phyloP scores from a whole-genome alignment of 2,329 filamentous ascomycete species.

The Exserohilum rostratum region DNA sequence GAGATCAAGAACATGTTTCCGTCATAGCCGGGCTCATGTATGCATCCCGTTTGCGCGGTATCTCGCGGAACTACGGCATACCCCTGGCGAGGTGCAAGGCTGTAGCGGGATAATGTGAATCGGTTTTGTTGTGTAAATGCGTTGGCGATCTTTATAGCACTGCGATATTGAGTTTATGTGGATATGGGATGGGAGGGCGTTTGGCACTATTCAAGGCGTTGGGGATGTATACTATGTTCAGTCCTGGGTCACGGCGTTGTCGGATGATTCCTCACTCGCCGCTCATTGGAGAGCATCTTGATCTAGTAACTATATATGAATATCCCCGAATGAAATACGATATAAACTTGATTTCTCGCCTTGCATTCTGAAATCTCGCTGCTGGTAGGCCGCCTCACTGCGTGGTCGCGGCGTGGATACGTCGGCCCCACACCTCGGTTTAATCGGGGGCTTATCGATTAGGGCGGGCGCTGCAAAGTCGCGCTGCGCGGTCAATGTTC shows the following conservation, averaged over 20 bases:
- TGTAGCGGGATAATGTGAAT: neutral
- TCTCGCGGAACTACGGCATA: neutral
- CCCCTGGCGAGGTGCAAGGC: neutral
- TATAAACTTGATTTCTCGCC: neutral
- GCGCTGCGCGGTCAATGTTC: slow-evolving; percentile 19
- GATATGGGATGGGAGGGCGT: slow-evolving; percentile 5
- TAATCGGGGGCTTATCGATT: slow-evolving; percentile 19
- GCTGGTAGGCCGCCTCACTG: neutral
- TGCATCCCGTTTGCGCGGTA: neutral
- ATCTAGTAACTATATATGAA: neutral
- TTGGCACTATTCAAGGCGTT: slow-evolving; percentile 1
- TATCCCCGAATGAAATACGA: neutral
- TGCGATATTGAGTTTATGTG: neutral
- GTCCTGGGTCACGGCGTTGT: neutral
- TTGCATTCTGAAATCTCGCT: neutral
- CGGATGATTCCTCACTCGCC: neutral
- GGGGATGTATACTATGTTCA: neutral
- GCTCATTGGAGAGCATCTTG: neutral
- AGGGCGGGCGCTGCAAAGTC: slow-evolving; percentile 15
- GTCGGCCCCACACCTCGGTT: slow-evolving; percentile 20
- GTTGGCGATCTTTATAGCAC: neutral
- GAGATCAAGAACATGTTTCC: slow-evolving; percentile 57
- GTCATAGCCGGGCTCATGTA: slow-evolving; percentile 5
- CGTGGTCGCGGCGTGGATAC: neutral
- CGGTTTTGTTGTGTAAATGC: neutral